These are phyloP conservation scores for Colletotrichum gigasporum DNA, from an alignment of 2,329 filamentous ascomycete species.

Conservation along the genomic window DNA sequence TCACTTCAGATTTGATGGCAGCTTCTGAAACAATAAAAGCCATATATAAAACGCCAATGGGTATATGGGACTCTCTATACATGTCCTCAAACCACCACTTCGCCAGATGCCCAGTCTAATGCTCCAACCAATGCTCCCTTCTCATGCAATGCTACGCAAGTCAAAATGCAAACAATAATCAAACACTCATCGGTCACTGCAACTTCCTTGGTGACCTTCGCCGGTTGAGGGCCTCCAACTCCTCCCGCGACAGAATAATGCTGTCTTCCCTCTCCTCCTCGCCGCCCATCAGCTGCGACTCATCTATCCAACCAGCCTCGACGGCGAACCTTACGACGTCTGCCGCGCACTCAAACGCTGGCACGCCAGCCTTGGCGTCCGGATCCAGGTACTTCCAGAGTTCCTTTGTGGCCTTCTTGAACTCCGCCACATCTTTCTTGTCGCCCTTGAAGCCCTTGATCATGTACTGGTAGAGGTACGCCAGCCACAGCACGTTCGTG, in stretches of 20 bases:
- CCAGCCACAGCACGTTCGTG: slow-evolving; percentile 73
- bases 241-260: slow-evolving; percentile 47
- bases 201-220: slow-evolving; percentile 9
- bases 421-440: slow-evolving; percentile 54
- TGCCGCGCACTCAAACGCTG: slow-evolving; percentile 63
- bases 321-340: slow-evolving; percentile 67
- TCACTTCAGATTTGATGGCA: no score
- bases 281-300: slow-evolving; percentile 58
- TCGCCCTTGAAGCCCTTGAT: slow-evolving; percentile 56
- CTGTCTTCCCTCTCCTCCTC: slow-evolving; percentile 48
- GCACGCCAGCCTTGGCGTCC: slow-evolving; percentile 54
- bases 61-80: not conserved
- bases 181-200: not conserved
- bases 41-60: not conserved
- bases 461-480: slow-evolving; percentile 68
- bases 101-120: not conserved
- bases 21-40: not conserved
- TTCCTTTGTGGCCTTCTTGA: slow-evolving; percentile 59
- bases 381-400: slow-evolving; percentile 64
- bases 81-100: not conserved
- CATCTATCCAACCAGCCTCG: slow-evolving; percentile 66
- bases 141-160: not conserved
- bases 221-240: slow-evolving; percentile 32
- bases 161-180: not conserved
- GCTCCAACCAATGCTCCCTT: not conserved